Evolutionary conservation across 2,329 filamentous ascomycete species (phyloP), one percentile per base, ranked within the genome.

Genomic region (Penicillium oxalicum): DNA sequence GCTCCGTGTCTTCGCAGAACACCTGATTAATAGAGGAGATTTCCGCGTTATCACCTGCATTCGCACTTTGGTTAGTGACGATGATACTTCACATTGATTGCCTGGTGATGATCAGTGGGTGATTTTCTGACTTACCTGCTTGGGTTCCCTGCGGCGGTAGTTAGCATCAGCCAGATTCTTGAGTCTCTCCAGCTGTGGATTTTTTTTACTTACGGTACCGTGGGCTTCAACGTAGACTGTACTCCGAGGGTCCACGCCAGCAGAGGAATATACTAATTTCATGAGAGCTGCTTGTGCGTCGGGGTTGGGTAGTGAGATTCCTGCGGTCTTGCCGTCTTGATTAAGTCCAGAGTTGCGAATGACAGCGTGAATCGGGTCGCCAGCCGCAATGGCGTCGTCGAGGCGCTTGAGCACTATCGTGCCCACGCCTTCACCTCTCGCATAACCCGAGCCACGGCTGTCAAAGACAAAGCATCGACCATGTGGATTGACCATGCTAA

Each of bases 311-410:
- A 38, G 35, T 33, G 70, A 69, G 29, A 76, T 70, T 0, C 70
- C 69, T 32, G 63, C 59, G 0, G 73, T 72, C 26, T 59, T 61
- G 4, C 74, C 74, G 54, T 76, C 71, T 49, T 71, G 65, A 51
- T 73, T 74, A 7, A 65, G 52, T 9, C 64, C 70, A n/a, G 63
- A 67, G 1, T 58, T 65, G 9, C 64, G 57, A 11, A 51, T 51
- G 12, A 76, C 60, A 1, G 68, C 67, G 2, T 67, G 62, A 33
- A 77, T 68, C 0, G 60, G 58, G 52, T 76, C 70, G 4, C 66
- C 63, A 33, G 71, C 69, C 9, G 58, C 53, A 3, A 75, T 42
- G 1, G 73, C 73, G 42, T 69, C 61, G 5, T 62, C 55, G 0
- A 75, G 48, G 0, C 59, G 62, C 53, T 75, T 73, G 8, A 74